Conservation (phyloP, 306 rosid genomes). For the Citrullus amarus region DNA sequence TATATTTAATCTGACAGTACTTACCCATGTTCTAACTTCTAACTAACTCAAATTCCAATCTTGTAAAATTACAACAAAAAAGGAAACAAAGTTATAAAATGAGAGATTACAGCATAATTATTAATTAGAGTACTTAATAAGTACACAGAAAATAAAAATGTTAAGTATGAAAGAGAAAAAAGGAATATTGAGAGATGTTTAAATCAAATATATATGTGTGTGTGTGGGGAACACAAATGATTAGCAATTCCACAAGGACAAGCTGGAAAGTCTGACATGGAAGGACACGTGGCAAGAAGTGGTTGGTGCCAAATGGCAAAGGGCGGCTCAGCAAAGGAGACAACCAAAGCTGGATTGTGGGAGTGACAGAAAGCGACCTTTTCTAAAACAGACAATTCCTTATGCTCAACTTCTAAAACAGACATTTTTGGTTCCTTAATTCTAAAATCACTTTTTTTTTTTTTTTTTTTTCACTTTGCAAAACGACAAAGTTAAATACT, state of each 20-base stretch:
- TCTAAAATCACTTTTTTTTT: not conserved
- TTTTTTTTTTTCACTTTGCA: not conserved
- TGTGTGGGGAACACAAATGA: conserved; percentile 25
- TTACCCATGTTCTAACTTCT: not conserved
- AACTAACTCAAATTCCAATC: not conserved
- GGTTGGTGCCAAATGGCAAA: conserved; percentile 40
- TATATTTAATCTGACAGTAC: not conserved
- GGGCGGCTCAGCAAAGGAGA: conserved; percentile 67
- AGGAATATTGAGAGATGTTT: not conserved
- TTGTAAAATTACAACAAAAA: not conserved
- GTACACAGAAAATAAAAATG: not conserved
- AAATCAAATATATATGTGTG: not conserved
- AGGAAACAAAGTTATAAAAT: not conserved
- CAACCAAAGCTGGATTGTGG: conserved; percentile 7
- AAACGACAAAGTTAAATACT: not conserved
- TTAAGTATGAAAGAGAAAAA: not conserved
- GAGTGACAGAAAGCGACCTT: not conserved
- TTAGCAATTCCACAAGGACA: conserved; percentile 37
- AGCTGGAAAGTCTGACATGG: conserved; percentile 26
- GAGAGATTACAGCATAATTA: not conserved
- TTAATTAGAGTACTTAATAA: not conserved
- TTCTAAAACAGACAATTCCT: not conserved
- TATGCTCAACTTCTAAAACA: not conserved
- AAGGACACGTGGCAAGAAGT: conserved; percentile 28
- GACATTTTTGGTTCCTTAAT: not conserved